Evolutionary conservation across 805 yeast genomes (phyloP).

Genomic region (Torulaspora quercuum): DNA sequence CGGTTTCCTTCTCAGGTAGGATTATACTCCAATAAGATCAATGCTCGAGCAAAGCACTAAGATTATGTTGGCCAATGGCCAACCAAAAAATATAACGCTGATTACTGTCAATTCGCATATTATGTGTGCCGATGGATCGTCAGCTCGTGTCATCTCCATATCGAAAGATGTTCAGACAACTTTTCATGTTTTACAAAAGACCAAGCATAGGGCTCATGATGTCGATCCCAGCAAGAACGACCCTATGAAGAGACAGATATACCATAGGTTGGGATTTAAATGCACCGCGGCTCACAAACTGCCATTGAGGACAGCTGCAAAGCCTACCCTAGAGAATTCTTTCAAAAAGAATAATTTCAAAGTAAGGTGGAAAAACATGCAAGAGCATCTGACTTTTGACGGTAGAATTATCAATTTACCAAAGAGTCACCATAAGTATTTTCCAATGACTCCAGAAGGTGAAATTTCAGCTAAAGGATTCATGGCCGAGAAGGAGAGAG

Average conservation of each 20-base stretch:
- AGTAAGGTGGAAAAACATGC: conserved; percentile 23
- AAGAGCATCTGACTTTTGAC: conserved; percentile 23
- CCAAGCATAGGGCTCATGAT: conserved; percentile 28
- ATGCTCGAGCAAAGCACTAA: conserved; percentile 40
- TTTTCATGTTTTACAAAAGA: conserved; percentile 38
- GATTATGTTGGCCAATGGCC: conserved; percentile 45
- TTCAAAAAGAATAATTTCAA: conserved; percentile 18
- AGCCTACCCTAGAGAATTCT: conserved; percentile 25
- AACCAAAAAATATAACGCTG: conserved; percentile 35
- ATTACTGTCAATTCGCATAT: conserved; percentile 40
- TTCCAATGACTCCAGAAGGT: conserved; percentile 26
- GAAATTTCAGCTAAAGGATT: conserved; percentile 26
- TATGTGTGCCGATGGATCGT: conserved; percentile 44
- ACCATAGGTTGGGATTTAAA: conserved; percentile 23
- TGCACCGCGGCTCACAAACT: conserved; percentile 27
- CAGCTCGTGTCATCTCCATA: conserved; percentile 40
- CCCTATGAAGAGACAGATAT: conserved; percentile 18
- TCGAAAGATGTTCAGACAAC: conserved; percentile 45
- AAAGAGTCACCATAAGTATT: conserved; percentile 26
- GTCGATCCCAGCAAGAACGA: conserved; percentile 22
- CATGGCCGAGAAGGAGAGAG: conserved; percentile 28
- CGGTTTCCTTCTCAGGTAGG: not conserved
- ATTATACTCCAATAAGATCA: not conserved
- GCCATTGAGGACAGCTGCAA: conserved; percentile 19
- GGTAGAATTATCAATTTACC: conserved; percentile 25